phyloP scores from a whole-genome alignment of 2,329 filamentous ascomycete genomes.

The Rutstroemia sp. region DNA sequence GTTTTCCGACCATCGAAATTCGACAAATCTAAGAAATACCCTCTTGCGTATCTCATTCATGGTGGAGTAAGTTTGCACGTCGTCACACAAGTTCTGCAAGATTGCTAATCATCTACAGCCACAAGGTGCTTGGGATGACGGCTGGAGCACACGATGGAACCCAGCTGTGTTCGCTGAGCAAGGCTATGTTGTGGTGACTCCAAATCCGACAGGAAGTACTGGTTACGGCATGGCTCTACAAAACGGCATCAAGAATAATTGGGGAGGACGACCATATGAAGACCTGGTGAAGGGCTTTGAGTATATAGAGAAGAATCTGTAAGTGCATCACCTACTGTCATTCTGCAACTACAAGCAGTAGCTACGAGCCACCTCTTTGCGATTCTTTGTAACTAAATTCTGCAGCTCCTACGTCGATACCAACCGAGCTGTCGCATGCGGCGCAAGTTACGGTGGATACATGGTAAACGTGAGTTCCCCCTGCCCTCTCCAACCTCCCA shows the following conservation, averaged over 20 bases:
- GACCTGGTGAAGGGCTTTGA: constrained; percentile 76
- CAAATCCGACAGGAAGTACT: constrained; percentile 78
- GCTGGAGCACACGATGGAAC: constrained; percentile 69
- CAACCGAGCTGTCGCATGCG: constrained; percentile 60
- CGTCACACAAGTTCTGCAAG: too few species aligned
- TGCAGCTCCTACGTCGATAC: constrained; percentile 54
- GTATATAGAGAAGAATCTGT: constrained; percentile 57
- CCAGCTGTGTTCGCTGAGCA: constrained; percentile 80
- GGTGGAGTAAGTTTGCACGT: constrained; percentile 44
- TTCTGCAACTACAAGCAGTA: too few species aligned
- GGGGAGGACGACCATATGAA: constrained; percentile 79
- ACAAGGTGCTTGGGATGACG: constrained; percentile 29
- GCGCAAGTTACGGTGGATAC: constrained; percentile 68
- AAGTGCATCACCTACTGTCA: constrained; percentile 12
- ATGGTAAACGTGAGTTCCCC: constrained; percentile 53
- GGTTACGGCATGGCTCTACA: constrained; percentile 74
- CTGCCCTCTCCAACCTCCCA: too few species aligned
- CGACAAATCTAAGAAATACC: constrained; percentile 63
- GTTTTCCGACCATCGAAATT: constrained; percentile 62
- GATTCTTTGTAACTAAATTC: background rate
- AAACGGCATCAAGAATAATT: constrained; percentile 70
- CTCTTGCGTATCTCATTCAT: constrained; percentile 72
- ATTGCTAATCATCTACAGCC: constrained; percentile 14
- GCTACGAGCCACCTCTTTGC: too few species aligned
- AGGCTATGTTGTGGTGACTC: constrained; percentile 74